phyloP scores from a whole-genome alignment of 1,139 yeast genomes.

The Lodderomyces elongisporus region DNA sequence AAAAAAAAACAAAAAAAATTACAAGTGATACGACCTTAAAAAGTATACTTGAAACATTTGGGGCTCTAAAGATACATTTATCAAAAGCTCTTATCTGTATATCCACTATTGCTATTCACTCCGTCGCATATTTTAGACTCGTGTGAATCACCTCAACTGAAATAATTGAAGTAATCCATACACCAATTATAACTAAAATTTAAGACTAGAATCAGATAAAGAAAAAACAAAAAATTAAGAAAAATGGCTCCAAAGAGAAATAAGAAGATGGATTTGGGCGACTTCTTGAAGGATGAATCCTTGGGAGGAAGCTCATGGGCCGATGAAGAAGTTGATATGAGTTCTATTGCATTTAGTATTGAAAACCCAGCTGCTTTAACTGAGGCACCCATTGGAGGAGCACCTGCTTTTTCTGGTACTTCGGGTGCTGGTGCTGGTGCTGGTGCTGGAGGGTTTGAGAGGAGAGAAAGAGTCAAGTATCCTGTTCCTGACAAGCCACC shows the following conservation, averaged over 20 bases:
- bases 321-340: slow-evolving; percentile 54
- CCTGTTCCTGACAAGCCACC: slow-evolving; percentile 94
- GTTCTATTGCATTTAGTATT: slow-evolving; percentile 46
- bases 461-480: slow-evolving; percentile 54
- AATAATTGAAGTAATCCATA: too few relatives aligned
- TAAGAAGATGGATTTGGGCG: slow-evolving; percentile 48
- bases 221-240: background rate
- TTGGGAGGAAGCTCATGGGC: slow-evolving; percentile 54
- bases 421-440: slow-evolving; percentile 8
- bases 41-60: too few relatives aligned
- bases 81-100: too few relatives aligned
- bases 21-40: too few relatives aligned
- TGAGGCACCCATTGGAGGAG: slow-evolving; percentile 21
- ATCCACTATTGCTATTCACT: too few relatives aligned
- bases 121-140: too few relatives aligned
- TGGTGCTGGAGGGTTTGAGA: slow-evolving; percentile 10
- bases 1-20: too few relatives aligned
- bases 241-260: slow-evolving; percentile 36
- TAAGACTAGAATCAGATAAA: too few relatives aligned
- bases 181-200: too few relatives aligned
- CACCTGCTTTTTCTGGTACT: slow-evolving; percentile 1
- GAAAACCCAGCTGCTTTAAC: slow-evolving; percentile 18
- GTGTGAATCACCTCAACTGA: too few relatives aligned
- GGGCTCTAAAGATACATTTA: too few relatives aligned
- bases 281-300: slow-evolving; percentile 46